Base-by-base conservation (phyloP, 805 yeast genomes). In the Torulaspora delbrueckii region DNA sequence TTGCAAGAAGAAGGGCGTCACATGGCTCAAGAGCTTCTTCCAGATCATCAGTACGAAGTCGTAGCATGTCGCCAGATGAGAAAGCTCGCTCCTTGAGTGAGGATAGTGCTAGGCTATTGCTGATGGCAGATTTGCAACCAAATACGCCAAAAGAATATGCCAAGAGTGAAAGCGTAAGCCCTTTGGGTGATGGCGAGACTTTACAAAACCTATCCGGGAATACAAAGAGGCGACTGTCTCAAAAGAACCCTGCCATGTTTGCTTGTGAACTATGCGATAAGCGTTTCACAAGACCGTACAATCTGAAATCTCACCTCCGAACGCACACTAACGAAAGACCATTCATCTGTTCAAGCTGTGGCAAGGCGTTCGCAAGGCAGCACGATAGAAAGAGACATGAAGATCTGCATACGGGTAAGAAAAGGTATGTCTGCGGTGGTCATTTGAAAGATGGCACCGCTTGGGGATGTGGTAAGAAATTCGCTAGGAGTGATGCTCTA, bases 311-410 rank as follows among this genome's bases (percentile, higher is more conserved):
- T 0, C 99, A 91, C 67, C 70, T 86, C 59, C 72, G 96, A 47
- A 91, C 98, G 0, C 99, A 86, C 62, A 85, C 95, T 0, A 84
- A 84, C 59, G 95, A 86, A 58, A 68, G 89, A 43, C 95, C 93
- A 5, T 86, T 78, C 58, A 72, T 78, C 6, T 86, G 95, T 65
- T 70, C 75, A 10, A 73, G 77, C 3, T 86, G 95, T 67, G 88
- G 87, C 4, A 85, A 85, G 62, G 86, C 90, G 0, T 86, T 86
- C 71, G 90, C 90, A 5, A 67, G 93, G 48, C 82, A 81, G 45
- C 93, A 85, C 57, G 93, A 85, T 62, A 69, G 82, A 48, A 83
- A 81, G 59, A 71, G 93, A 45, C 93, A 85, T 58, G 90, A 83
- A 57, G 79, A 80, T 55, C 68, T 85, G 47, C 95, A 86, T 58